Conservation (phyloP, 2,329 filamentous ascomycete species). For the Ophioceras dolichostomum region DNA sequence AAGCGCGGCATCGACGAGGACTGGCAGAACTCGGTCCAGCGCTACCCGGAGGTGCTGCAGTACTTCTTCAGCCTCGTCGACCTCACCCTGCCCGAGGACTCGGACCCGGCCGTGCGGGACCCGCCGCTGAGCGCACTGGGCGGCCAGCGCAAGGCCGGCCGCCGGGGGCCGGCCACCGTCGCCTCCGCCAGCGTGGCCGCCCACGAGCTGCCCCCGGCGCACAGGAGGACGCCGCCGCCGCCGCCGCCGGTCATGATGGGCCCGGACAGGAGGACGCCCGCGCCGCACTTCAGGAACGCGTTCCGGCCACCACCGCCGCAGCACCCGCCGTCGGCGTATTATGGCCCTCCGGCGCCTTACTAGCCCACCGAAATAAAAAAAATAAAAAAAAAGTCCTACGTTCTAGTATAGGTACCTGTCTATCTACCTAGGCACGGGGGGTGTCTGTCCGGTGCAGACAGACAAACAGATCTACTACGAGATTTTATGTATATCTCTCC, state of each 20-base stretch:
- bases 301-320: conserved; percentile 11
- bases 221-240: conserved; percentile 25
- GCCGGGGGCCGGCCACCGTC: conserved; percentile 25
- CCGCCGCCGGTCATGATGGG: conserved; percentile 20
- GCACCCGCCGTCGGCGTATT: conserved; percentile 5
- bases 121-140: conserved; percentile 44
- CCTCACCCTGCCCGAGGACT: conserved; percentile 50
- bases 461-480: too few relatives aligned
- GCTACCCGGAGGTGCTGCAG: conserved; percentile 71
- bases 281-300: conserved; percentile 10
- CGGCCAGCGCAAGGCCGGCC: conserved; percentile 31
- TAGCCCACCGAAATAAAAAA: too few relatives aligned
- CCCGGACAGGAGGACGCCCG: conserved; percentile 25
- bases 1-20: conserved; percentile 69
- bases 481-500: too few relatives aligned
- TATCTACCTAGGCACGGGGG: too few relatives aligned
- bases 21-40: conserved; percentile 63
- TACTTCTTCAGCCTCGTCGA: conserved; percentile 67
- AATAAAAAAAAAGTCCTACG: too few relatives aligned
- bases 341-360: too few relatives aligned
- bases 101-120: conserved; percentile 45
- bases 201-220: conserved; percentile 18
- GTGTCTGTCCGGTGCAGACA: too few relatives aligned
- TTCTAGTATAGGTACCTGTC: too few relatives aligned
- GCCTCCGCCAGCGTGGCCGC: conserved; percentile 22